Percentiles rank a stretch among this genome's conserved stretches.
Conservation (phyloP, 106 monocot genomes). For the Apostasia shenzhenica region DNA sequence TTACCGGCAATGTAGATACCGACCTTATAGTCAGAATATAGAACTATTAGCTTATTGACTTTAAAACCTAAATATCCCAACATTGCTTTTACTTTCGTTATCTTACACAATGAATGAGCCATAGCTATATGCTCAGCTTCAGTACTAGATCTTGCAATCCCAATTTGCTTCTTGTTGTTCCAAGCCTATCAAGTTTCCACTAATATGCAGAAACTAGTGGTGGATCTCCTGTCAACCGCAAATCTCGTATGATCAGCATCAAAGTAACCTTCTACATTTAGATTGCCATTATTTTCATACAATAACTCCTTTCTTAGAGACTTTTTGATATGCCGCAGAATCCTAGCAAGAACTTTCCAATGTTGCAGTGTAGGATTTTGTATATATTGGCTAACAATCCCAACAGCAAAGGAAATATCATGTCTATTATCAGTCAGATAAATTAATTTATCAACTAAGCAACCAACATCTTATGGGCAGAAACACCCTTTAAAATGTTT, state of each 20-base stretch:
- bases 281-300: not conserved
- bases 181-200: not conserved
- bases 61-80: no score
- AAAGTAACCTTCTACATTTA: not conserved
- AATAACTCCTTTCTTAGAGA: not conserved
- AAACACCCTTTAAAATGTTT: no score
- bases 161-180: not conserved
- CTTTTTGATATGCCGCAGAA: not conserved
- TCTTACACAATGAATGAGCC: no score
- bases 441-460: not conserved
- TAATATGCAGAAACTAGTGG: not conserved
- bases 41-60: no score
- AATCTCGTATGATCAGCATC: not conserved
- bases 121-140: no score
- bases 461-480: not conserved
- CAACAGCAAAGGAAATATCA: not conserved
- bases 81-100: no score
- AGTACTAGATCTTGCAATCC: not conserved
- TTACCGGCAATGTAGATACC: no score
- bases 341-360: not conserved
- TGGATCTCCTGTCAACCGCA: not conserved
- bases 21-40: no score
- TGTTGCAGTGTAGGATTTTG: not conserved
- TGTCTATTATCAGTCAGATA: not conserved
- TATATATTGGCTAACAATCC: not conserved